Evolutionary conservation across 805 yeast species (phyloP).

Genomic region (Starmerella kuoi): DNA sequence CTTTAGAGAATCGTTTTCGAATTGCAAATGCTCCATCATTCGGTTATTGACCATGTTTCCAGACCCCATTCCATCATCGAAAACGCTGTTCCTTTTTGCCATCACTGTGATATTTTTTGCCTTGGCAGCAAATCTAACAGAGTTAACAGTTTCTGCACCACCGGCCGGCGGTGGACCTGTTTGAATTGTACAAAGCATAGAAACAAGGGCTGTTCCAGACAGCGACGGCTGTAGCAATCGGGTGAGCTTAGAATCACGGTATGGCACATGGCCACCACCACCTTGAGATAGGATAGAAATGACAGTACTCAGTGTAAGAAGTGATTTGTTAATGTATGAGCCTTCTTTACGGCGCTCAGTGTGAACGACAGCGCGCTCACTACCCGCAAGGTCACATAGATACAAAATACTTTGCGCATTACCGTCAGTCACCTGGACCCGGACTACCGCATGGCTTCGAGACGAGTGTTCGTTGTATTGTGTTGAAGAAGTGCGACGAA

Average conservation of each 20-base stretch:
- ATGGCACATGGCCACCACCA: constrained; percentile 61
- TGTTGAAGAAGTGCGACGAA: constrained; percentile 74
- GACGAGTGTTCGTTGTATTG: constrained; percentile 81
- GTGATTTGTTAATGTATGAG: constrained; percentile 78
- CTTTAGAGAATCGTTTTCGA: constrained; percentile 35
- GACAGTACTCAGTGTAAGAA: constrained; percentile 84
- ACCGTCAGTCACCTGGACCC: constrained; percentile 42
- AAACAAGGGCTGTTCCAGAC: constrained; percentile 73
- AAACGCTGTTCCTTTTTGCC: constrained; percentile 38
- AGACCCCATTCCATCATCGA: constrained; percentile 19
- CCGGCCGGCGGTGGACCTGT: constrained; percentile 45
- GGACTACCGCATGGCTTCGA: constrained; percentile 81
- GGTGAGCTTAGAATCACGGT: constrained; percentile 85
- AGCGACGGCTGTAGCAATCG: constrained; percentile 83
- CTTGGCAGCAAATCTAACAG: constrained; percentile 82
- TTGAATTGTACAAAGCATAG: constrained; percentile 71
- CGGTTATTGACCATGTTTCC: constrained; percentile 32
- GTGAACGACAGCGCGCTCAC: constrained; percentile 72
- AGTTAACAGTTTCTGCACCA: constrained; percentile 66
- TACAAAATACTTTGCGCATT: constrained; percentile 51
- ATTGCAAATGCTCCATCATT: constrained; percentile 50
- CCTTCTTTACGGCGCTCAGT: constrained; percentile 86
- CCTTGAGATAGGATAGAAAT: constrained; percentile 58
- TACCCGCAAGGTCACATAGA: constrained; percentile 90
- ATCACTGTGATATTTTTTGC: constrained; percentile 74